Evolutionary conservation across 2,329 filamentous ascomycete genomes (phyloP).

Genomic region (Neonectria coccinea): DNA sequence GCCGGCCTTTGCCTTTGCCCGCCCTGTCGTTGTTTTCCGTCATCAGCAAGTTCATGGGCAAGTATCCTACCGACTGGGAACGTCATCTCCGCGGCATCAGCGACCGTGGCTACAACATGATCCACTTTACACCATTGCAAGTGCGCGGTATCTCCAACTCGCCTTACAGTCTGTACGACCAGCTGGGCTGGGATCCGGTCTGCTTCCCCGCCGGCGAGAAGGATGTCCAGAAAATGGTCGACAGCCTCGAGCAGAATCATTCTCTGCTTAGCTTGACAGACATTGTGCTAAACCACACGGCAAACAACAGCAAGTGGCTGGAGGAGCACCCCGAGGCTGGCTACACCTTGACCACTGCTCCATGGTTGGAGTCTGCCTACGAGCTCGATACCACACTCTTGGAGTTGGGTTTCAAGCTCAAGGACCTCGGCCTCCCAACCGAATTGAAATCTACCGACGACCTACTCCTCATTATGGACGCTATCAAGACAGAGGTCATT

Average conservation of each 20-base stretch:
- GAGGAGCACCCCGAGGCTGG: conserved; percentile 94
- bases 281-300: conserved; percentile 98
- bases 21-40: conserved; percentile 92
- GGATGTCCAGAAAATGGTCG: conserved; percentile 81
- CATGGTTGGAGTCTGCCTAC: conserved; percentile 76
- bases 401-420: conserved; percentile 81
- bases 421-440: conserved; percentile 78
- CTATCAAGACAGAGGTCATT: conserved; percentile 84
- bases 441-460: conserved; percentile 78
- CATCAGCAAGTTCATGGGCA: conserved; percentile 98
- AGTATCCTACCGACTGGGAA: conserved; percentile 90
- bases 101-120: conserved; percentile 96
- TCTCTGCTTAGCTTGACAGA: conserved; percentile 91
- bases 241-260: conserved; percentile 85
- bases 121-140: conserved; percentile 97
- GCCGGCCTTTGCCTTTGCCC: conserved; percentile 80
- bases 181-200: conserved; percentile 84
- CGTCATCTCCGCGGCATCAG: conserved; percentile 89
- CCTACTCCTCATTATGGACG: conserved; percentile 83
- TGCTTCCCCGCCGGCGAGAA: conserved; percentile 88
- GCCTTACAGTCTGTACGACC: conserved; percentile 96
- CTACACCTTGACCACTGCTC: conserved; percentile 92
- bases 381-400: conserved; percentile 72
- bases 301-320: conserved; percentile 94
- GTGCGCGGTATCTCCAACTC: conserved; percentile 91